Percentiles rank a stretch among this genome's conserved stretches.
Conservation (phyloP, 2,329 filamentous ascomycete species). For the Chaetomium sp. region DNA sequence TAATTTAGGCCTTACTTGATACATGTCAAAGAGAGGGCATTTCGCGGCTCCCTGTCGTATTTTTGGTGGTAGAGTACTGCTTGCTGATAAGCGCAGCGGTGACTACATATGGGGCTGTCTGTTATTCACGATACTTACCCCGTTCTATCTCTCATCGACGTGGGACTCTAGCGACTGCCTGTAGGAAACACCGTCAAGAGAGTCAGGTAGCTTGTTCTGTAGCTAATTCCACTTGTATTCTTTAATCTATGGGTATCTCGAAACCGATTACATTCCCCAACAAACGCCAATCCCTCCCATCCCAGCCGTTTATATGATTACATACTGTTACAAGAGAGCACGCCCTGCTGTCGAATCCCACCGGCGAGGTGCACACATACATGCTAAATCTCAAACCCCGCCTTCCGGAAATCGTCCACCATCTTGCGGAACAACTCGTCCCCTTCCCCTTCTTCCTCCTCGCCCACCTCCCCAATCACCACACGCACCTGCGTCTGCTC, state of each 20-base stretch:
- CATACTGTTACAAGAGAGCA: constrained; percentile 1
- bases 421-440: constrained; percentile 26
- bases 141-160: neutral
- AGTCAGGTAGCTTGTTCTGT: too few species aligned
- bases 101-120: too few species aligned
- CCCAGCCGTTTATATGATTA: constrained; percentile 7
- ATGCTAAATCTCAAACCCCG: constrained; percentile 26
- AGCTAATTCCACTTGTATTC: neutral
- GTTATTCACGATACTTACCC: too few species aligned
- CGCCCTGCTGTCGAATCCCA: neutral
- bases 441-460: constrained; percentile 11
- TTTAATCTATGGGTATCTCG: constrained; percentile 23
- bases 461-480: neutral
- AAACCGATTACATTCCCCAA: neutral
- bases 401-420: constrained; percentile 27
- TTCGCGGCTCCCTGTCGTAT: too few species aligned
- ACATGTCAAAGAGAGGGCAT: too few species aligned
- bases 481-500: constrained; percentile 2
- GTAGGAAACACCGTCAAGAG: too few species aligned
- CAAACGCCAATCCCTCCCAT: constrained; percentile 9
- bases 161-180: neutral
- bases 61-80: too few species aligned
- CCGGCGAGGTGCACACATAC: neutral
- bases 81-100: too few species aligned
- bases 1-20: neutral